phyloP scores from a whole-genome alignment of 116 monocot species.

The Dioscorea cayenensis region DNA sequence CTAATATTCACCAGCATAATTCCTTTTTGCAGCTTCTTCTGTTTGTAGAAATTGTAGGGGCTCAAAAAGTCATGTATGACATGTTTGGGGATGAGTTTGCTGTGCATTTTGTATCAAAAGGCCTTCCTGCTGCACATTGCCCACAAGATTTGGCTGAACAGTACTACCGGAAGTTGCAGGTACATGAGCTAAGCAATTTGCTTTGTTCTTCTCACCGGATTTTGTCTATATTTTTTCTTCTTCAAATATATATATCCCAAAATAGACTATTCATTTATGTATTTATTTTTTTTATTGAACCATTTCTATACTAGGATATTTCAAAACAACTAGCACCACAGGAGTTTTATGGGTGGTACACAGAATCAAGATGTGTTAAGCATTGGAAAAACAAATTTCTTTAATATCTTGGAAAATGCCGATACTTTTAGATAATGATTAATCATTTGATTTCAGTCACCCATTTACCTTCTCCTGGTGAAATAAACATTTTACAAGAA shows the following conservation, averaged over 20 bases:
- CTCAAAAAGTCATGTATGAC: constrained; percentile 89
- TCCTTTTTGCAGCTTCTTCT: constrained; percentile 63
- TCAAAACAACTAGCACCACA: too few species aligned
- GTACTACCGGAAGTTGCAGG: constrained; percentile 78
- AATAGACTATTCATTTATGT: not conserved
- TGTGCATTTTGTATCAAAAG: constrained; percentile 52
- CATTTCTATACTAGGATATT: too few species aligned
- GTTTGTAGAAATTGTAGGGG: constrained; percentile 82
- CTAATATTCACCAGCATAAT: not conserved
- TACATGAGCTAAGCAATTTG: constrained; percentile 6
- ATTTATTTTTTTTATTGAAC: not conserved
- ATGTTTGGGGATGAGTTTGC: constrained; percentile 73
- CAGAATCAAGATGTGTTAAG: too few species aligned
- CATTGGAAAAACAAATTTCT: too few species aligned
- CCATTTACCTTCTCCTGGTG: too few species aligned
- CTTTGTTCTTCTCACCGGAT: not conserved
- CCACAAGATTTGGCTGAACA: constrained; percentile 71
- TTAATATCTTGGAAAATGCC: too few species aligned
- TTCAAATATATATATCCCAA: too few species aligned
- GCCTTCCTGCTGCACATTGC: constrained; percentile 58
- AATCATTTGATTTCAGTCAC: too few species aligned
- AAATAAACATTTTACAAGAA: too few species aligned
- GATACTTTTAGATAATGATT: too few species aligned
- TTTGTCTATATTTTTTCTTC: not conserved
- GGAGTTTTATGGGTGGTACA: too few species aligned